Conservation (phyloP, 805 yeast species). For the Maudiozyma barnettii region DNA sequence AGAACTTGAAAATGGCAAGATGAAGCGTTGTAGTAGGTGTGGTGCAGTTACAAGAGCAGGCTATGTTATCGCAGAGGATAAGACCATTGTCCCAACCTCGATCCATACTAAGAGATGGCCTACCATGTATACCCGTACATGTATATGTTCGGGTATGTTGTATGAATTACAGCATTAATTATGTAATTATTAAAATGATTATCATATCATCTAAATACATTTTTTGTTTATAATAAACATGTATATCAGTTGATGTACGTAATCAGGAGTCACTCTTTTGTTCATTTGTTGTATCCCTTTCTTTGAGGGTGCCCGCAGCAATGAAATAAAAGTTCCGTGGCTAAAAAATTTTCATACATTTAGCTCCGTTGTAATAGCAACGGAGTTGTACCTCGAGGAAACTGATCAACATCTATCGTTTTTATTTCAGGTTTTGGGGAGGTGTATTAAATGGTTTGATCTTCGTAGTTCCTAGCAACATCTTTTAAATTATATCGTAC, state of each 20-base stretch:
- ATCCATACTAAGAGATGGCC: conserved; percentile 31
- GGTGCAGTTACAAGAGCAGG: conserved; percentile 38
- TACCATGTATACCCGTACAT: conserved; percentile 26
- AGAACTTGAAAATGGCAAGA: conserved; percentile 16
- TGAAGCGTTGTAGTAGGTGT: conserved; percentile 46
- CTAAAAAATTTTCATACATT: not conserved
- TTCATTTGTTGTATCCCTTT: too few species aligned
- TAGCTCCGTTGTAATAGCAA: not conserved
- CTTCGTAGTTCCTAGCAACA: too few species aligned
- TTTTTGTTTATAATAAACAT: too few species aligned
- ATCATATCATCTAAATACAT: too few species aligned
- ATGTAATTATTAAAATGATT: not conserved
- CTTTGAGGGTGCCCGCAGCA: too few species aligned
- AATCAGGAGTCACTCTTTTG: too few species aligned
- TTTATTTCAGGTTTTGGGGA: not conserved
- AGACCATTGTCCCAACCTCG: conserved; percentile 27
- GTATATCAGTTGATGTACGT: too few species aligned
- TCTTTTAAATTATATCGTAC: too few species aligned
- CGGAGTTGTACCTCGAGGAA: not conserved
- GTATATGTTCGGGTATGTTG: conserved; percentile 30
- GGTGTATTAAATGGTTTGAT: too few species aligned
- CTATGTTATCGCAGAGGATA: conserved; percentile 24
- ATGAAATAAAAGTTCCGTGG: too few species aligned
- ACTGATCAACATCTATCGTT: not conserved
- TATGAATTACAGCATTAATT: conserved; percentile 15